Evolutionary conservation across 1,284 basidiomycete genomes (phyloP).

Genomic region (Xerocomus minutiporus): DNA sequence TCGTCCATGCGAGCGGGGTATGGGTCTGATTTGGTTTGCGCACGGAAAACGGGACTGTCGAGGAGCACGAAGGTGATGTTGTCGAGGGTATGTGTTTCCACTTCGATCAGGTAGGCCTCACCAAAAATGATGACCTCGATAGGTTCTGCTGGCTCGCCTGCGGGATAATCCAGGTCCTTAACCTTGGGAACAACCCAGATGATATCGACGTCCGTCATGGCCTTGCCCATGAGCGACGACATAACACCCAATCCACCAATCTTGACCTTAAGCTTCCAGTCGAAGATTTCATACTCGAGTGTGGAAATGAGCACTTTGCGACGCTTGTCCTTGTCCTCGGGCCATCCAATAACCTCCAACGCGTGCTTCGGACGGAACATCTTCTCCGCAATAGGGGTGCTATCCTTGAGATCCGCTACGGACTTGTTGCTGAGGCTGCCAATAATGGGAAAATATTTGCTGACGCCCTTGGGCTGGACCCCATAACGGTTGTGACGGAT

Average conservation of each 20-base stretch:
- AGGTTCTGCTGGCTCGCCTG: conserved; percentile 85
- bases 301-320: conserved; percentile 88
- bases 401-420: conserved; percentile 56
- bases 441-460: conserved; percentile 75
- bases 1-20: conserved; percentile 96
- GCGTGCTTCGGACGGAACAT: conserved; percentile 55
- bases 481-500: conserved; percentile 92
- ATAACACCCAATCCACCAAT: conserved; percentile 95
- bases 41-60: conserved; percentile 91
- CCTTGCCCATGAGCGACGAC: conserved; percentile 94
- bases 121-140: conserved; percentile 95
- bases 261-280: conserved; percentile 96
- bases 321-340: conserved; percentile 83
- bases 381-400: conserved; percentile 55
- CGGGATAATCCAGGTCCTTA: conserved; percentile 86
- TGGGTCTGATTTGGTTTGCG: conserved; percentile 89
- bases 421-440: conserved; percentile 64
- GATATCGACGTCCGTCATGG: conserved; percentile 92
- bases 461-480: conserved; percentile 62
- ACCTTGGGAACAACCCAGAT: conserved; percentile 93
- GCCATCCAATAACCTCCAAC: conserved; percentile 82
- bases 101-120: conserved; percentile 90
- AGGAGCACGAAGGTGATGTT: conserved; percentile 92
- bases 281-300: conserved; percentile 91
- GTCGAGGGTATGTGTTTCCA: conserved; percentile 86